Base-by-base conservation (phyloP, 352 stramenopile species). In the Pythium biforme region DNA sequence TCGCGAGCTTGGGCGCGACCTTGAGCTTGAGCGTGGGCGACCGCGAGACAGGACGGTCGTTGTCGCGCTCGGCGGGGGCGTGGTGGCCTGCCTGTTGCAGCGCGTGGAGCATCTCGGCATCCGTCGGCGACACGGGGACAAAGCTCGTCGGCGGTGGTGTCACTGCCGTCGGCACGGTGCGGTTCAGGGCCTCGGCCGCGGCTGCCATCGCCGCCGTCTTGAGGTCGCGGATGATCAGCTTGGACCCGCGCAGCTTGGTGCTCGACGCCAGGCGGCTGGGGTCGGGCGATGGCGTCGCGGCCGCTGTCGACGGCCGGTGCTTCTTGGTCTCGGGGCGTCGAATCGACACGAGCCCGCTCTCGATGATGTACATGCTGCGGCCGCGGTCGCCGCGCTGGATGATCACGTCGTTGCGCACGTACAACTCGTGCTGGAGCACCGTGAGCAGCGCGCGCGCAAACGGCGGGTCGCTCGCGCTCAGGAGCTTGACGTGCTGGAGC, bases 321-420 rank as follows among this genome's bases (percentile, higher is more conserved):
- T 59, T 33, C 49, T 55, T 63, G 19, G 22, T 33, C 20, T 64
- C 49, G 2, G 49, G 48, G 3, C 62, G 55, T 5, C 77, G 80
- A 51, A 90, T 81, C 29, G 82, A 81, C 15, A 93, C 76, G 20
- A 88, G 76, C 3, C 75, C 75, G 4, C 60, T 75, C 64, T 84
- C 73, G 31, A 84, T 84, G 56, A 84, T 80, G 64, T 80, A 84
- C 58, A 84, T 62, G 43, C 61, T 79, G 15, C 73, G 68, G 0
- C 73, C 65, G 31, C 66, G 73, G 49, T 84, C 75, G 9, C 73
- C 75, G 19, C 69, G 64, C 43, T 78, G 75, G 22, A 80, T 74
- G 43, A 84, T 74, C 31, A 81, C 74, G 62, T 80, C 75, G 41
- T 80, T 78, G 53, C 68, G 73, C 15, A 84, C 75, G 29, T 74